These are phyloP conservation scores for Acarospora socialis DNA, from an alignment of 2,329 filamentous ascomycete genomes.

Conservation along the genomic window DNA sequence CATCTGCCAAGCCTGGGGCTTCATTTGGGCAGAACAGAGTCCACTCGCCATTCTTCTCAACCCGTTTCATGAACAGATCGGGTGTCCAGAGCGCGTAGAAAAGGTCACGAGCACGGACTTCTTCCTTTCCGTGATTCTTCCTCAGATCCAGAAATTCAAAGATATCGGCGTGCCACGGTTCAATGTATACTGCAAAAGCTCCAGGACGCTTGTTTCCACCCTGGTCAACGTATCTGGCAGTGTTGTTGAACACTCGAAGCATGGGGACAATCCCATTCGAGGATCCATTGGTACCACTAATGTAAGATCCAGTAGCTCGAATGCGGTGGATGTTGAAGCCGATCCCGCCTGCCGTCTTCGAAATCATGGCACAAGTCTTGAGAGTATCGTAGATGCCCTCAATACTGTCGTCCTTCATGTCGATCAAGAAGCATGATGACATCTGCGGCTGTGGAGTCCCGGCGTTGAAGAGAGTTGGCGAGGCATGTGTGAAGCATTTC, in stretches of 20 bases:
- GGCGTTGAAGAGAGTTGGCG: conserved; percentile 94
- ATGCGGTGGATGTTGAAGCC: conserved; percentile 94
- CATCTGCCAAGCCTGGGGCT: conserved; percentile 84
- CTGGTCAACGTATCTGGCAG: conserved; percentile 94
- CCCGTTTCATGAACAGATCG: conserved; percentile 99
- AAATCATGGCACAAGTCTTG: conserved; percentile 99
- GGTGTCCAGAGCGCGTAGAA: conserved; percentile 98
- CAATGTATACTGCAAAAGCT: conserved; percentile 96
- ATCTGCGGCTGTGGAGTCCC: conserved; percentile 89
- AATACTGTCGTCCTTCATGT: conserved; percentile 99
- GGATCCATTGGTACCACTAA: conserved; percentile 92
- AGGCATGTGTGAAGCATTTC: conserved; percentile 97
- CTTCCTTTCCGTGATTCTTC: conserved; percentile 99
- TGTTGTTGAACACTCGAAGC: conserved; percentile 99
- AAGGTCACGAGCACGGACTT: conserved; percentile 88
- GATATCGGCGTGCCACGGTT: conserved; percentile 97
- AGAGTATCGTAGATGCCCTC: conserved; percentile 98
- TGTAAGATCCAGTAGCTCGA: conserved; percentile 93
- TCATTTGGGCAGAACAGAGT: conserved; percentile 98
- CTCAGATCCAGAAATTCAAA: conserved; percentile 95
- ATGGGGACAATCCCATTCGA: conserved; percentile 96
- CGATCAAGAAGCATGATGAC: conserved; percentile 95
- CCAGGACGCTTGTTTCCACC: conserved; percentile 98
- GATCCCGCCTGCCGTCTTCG: conserved; percentile 97
- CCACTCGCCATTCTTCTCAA: conserved; percentile 93